A percentile compares a stretch with the other conserved stretches of the same genome.
Conservation (phyloP, 2,329 filamentous ascomycete genomes). For the Pezicula neosporulosa region DNA sequence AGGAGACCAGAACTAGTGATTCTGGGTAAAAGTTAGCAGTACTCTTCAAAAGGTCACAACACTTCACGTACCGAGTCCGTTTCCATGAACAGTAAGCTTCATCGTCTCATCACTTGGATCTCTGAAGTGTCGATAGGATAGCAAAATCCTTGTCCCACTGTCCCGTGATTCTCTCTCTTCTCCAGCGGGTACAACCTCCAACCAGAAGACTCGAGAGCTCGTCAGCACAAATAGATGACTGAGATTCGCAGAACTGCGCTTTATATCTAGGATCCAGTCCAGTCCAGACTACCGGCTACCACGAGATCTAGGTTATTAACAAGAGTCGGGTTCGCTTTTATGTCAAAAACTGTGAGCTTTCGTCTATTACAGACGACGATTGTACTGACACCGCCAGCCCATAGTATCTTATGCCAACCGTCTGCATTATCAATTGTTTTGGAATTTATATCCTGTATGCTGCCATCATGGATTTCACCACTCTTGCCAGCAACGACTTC, state of each 20-base stretch:
- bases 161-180: conserved; percentile 8
- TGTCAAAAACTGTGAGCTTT: conserved; percentile 25
- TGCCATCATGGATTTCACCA: conserved; percentile 22
- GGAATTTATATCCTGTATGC: conserved; percentile 2
- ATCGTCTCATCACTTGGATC: conserved; percentile 34
- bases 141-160: conserved; percentile 27
- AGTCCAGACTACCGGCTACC: conserved; percentile 22
- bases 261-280: conserved; percentile 59
- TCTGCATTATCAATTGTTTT: conserved; percentile 13
- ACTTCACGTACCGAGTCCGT: conserved; percentile 15
- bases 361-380: conserved; percentile 41
- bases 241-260: conserved; percentile 40
- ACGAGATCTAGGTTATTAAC: conserved; percentile 17
- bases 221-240: conserved; percentile 56
- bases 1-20: conserved; percentile 18
- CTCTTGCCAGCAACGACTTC: conserved; percentile 15
- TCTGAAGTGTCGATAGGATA: conserved; percentile 43
- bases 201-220: conserved; percentile 26
- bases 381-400: conserved; percentile 42
- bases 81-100: conserved; percentile 32
- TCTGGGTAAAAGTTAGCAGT: neutral
- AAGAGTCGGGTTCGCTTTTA: conserved; percentile 15
- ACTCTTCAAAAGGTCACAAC: neutral
- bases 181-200: conserved; percentile 20
- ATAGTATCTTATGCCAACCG: conserved; percentile 47